Evolutionary conservation across 1,139 yeast species (phyloP), one percentile per base, ranked within the genome.

Genomic region (Yamadazyma trypodendri): DNA sequence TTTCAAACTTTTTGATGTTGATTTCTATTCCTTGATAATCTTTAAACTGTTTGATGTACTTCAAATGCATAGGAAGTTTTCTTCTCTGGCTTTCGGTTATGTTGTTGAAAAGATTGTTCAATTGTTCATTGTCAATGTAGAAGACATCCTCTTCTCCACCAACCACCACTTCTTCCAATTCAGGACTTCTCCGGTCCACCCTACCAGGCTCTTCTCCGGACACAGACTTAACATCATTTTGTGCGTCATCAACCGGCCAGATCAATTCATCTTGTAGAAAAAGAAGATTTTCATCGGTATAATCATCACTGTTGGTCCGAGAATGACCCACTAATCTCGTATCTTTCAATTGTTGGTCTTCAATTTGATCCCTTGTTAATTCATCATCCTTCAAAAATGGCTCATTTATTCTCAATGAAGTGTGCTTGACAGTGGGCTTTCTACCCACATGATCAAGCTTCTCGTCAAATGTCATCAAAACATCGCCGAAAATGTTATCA

Each of bases 331-430:
- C 27, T 24, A 33, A 6, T 35, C 43, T 18, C 37, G 46, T 34
- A 37, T 70, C 75, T 37, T 56, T 63, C 24, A 56, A 44, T 43
- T 66, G 65, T 42, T 66, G 75, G 43, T 70, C 74, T 32, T 56
- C 60, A 32, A 71, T 69, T 46, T 69, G 75, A 25, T 60, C 75
- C 30, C 51, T 52, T 2, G 73, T 65, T 40, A 71, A 61, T 44
- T 71, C 76, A 42, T 70, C 76, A 50, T 71, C 76, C 37, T 56
- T 58, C 40, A 71, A 58, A 42, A 67, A 63, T 24, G 70, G 70
- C 24, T 61, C 65, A 28, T 53, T 57, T n/a, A 54, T 39, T 3
- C 38, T 32, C 13, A 46, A 29, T 6, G 42, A 35, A 7, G 36
- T 36, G 10, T 35, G 37, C 36, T 51, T 52, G 24, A 52, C 43